Base-by-base conservation (phyloP, 345 rosid species). In the Chamaenerion angustifolium region DNA sequence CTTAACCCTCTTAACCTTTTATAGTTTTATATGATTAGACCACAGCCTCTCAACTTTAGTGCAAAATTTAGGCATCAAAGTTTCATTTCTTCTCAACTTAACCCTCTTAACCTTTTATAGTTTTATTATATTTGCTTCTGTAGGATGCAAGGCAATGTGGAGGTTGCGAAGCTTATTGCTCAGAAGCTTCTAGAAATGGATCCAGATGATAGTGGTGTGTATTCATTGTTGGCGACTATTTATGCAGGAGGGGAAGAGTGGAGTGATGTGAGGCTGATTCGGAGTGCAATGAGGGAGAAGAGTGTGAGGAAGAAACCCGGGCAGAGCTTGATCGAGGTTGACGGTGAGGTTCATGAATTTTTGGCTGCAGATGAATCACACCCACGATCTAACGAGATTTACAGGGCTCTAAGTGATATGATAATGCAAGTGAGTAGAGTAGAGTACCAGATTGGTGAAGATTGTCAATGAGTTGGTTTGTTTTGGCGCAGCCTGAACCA, bases 141-240 rank as follows among this genome's bases (percentile, higher is more conserved):
- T 8, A 31, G 64, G 55, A 62, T 66, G 44, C 60, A 62, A 3
- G 71, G 77, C 35, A 63, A 68, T 51, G 42, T 56, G 4, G 68
- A 68, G 35, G 41, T 72, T 40, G 77, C 71, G 6, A 60, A 43
- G 58, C 55, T 63, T n/a, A 66, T 68, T 0, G 71, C 68, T 12
- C 10, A 25, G 6, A 51, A 49, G 40, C 64, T 68, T 37, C n/a
- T 73, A 13, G 58, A 54, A 35, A 48, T 68, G 56, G 63, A 73
- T 55, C 71, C 71, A 17, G 64, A 60, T 43, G 77, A 73, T 48
- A 65, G 77, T 16, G 77, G 77, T 2, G 19, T 50, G 11, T 73
- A 68, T n/a, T 52, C 48, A n/a, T 52, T 58, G 37, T 52, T 73
- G 17, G 74, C 71, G 7, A 51, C 45, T 40, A 51, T 59, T n/a